Conservation (phyloP, 1,284 basidiomycete species). For the Leccinum solheimii region DNA sequence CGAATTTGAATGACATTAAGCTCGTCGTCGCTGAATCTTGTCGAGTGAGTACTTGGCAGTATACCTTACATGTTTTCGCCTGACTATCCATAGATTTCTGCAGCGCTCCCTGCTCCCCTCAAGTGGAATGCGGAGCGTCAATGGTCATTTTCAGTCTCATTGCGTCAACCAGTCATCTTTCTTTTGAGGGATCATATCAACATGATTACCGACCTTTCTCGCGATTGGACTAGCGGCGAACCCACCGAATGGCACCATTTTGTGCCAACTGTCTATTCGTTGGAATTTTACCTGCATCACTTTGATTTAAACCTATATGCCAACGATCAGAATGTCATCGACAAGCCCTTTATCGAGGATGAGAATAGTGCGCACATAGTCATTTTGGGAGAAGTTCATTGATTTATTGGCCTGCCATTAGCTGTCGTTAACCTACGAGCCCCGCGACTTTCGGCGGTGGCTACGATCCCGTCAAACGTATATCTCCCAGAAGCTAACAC, state of each 20-base stretch:
- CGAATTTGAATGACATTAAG: slow-evolving; percentile 84
- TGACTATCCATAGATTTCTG: slow-evolving; percentile 49
- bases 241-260: slow-evolving; percentile 78
- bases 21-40: slow-evolving; percentile 77
- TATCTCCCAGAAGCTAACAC: slow-evolving; percentile 73
- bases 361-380: slow-evolving; percentile 61
- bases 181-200: slow-evolving; percentile 90
- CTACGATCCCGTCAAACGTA: slow-evolving; percentile 66
- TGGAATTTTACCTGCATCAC: slow-evolving; percentile 71
- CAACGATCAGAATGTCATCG: slow-evolving; percentile 95
- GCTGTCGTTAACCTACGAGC: slow-evolving; percentile 75
- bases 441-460: slow-evolving; percentile 49
- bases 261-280: slow-evolving; percentile 75
- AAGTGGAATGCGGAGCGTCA: slow-evolving; percentile 70
- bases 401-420: slow-evolving; percentile 33
- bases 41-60: slow-evolving; percentile 46
- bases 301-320: slow-evolving; percentile 82
- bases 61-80: background rate
- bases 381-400: slow-evolving; percentile 6
- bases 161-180: slow-evolving; percentile 73
- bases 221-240: slow-evolving; percentile 86
- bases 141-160: slow-evolving; percentile 73
- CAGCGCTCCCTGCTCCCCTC: slow-evolving; percentile 64
- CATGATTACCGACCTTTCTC: slow-evolving; percentile 85
- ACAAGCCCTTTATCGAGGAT: slow-evolving; percentile 74